Evolutionary conservation across 169 alveolate species (phyloP), one percentile per base, ranked within the genome.

Genomic region (Cryptosporidium parvum): DNA sequence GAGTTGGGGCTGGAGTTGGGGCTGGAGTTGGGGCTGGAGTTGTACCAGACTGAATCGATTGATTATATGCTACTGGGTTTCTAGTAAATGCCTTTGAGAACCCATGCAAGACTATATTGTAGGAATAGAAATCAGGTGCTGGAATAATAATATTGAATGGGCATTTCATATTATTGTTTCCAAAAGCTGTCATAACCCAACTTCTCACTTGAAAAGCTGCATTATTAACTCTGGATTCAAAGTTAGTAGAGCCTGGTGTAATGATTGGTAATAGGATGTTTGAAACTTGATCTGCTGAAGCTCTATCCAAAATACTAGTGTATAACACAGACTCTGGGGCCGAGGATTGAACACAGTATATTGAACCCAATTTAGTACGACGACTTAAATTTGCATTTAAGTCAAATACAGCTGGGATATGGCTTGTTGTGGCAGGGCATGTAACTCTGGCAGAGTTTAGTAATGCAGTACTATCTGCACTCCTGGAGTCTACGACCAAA

Each of bases 31-130:
- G 71, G 4, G 6, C 39, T 35, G 56, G 70, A 0, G 53, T 7
- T 26, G 33, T 3, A 3, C 26, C 45, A 1, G 39, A 6, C 59
- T 31, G 45, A 70, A 18, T 2, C 31, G 23, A 73, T n/a, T 33
- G 86, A 56, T 1, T 37, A 8, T 35, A 37, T 59, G 68, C 56
- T 52, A 42, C 7, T 5, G 26, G 69, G 42, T 80, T 35, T 14
- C 65, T 80, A 6, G 89, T 5, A 18, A 80, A 80, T 42, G 89
- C 89, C 6, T 26, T 26, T 42, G 89, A 59, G 21, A 80, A 80
- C 21, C 37, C 89, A 5, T 80, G 51, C 53, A 80, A 26, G 7
- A 65, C 51, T 26, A 37, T 2, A 16, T 80, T 31, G 39, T 80
- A 80, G 7, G 2, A 3, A 6, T 29, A 16, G 12, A 39, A 16